phyloP scores from a whole-genome alignment of 1,284 basidiomycete genomes.

The Earliella scabrosa region DNA sequence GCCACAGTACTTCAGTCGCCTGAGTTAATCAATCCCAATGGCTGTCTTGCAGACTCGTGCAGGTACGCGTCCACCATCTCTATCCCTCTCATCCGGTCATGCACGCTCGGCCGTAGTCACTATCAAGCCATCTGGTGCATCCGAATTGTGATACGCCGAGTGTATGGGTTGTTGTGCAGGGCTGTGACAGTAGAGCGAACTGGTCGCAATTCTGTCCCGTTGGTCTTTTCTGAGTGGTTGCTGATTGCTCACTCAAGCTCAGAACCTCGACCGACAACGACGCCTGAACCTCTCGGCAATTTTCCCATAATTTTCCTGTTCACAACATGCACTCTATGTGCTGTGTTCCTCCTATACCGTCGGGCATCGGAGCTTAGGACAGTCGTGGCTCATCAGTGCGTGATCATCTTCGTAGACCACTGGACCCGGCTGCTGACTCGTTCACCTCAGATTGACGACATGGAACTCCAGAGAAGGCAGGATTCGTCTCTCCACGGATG shows the following conservation, averaged over 20 bases:
- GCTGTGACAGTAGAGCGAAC: neutral
- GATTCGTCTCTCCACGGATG: slow-evolving; percentile 73
- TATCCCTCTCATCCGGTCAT: no score
- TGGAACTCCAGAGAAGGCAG: slow-evolving; percentile 58
- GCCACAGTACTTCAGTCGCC: no score
- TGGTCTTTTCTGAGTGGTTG: slow-evolving; percentile 16
- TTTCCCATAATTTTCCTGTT: slow-evolving; percentile 58
- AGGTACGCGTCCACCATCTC: neutral
- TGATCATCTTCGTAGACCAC: slow-evolving; percentile 54
- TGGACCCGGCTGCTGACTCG: neutral
- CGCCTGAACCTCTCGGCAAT: slow-evolving; percentile 68
- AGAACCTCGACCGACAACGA: slow-evolving; percentile 66
- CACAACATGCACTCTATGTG: slow-evolving; percentile 62
- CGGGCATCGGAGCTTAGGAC: slow-evolving; percentile 58
- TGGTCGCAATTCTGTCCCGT: neutral
- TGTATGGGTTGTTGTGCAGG: neutral
- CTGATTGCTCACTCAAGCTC: slow-evolving; percentile 26
- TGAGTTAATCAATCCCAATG: neutral
- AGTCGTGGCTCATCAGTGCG: slow-evolving; percentile 70
- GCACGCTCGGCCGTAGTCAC: no score
- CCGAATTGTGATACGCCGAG: neutral
- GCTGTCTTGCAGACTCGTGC: neutral
- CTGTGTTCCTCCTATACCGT: slow-evolving; percentile 69
- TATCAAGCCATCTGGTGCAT: no score
- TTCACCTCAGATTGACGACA: slow-evolving; percentile 55